Evolutionary conservation across 768 basidiomycete genomes (phyloP), one percentile per base, ranked within the genome.

Genomic region (Cystofilobasidium bisporidii): DNA sequence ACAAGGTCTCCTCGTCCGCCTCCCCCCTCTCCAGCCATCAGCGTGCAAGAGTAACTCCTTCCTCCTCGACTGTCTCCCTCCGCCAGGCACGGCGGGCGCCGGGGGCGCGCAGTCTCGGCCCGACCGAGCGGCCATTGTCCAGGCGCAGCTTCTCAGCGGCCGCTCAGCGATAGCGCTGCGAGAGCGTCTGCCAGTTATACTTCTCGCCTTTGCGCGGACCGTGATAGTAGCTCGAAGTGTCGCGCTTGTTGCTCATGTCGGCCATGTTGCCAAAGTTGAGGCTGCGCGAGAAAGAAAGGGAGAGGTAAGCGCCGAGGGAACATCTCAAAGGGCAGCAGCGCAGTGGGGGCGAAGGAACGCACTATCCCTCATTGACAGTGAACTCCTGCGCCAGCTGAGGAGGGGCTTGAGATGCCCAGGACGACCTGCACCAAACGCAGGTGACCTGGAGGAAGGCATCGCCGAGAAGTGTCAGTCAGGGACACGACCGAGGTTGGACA

Each of bases 351-450:
- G 48, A 28, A n/a, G n/a, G n/a, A n/a, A n/a, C 48, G 22, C 22
- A 50, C 48, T 56, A 56, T 9, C 53, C 53, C 28, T 56, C 53
- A 8, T 17, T 6, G 53, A 30, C 3, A 2, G 5, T 32, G 4
- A 20, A 11, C 9, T 20, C 30, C n/a, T n/a, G n/a, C n/a, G 26
- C 53, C 10, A 6, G 47, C 20, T 22, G 43, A 8, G 47, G 5
- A 9, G 47, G 22, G 15, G 47, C 22, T n/a, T 12, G 47, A 22
- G 47, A 6, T n/a, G n/a, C 47, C 47, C 47, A 48, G 10, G n/a
- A 48, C 47, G 47, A 22, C 5, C 65, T 26, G 47, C 65, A 66
- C 57, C 59, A 66, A 17, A 59, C 57, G 30, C 65, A 66, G 26
- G 58, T 66, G 12, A 61, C 65, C 48, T 66, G 33, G 30, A 2